A percentile compares a stretch with the other conserved stretches of the same genome.
These are phyloP conservation scores for Exophiala oligosperma DNA, from an alignment of 2,329 filamentous ascomycete genomes.

Conservation along the genomic window DNA sequence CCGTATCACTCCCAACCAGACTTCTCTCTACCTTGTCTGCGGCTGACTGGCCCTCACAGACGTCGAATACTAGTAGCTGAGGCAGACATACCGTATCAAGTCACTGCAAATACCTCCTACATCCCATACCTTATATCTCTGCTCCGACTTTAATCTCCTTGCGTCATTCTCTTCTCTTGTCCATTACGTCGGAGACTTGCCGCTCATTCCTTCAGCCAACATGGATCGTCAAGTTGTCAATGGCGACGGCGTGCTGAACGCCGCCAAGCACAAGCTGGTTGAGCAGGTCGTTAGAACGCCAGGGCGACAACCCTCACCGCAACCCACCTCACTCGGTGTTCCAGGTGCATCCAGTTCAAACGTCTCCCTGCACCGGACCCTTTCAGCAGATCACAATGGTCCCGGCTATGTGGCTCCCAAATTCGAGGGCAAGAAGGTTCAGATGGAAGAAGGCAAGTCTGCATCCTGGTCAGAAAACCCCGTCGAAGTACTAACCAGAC, in stretches of 20 bases:
- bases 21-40: background rate
- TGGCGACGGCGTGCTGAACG: conserved; percentile 21
- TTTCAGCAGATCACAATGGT: conserved; percentile 79
- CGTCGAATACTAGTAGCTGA: conserved; percentile 1
- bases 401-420: conserved; percentile 93
- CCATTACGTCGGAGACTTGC: background rate
- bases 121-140: background rate
- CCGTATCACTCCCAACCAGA: no score
- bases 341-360: conserved; percentile 54
- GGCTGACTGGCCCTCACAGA: conserved; percentile 6
- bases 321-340: conserved; percentile 80
- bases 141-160: background rate
- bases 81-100: background rate
- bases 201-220: conserved; percentile 3
- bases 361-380: conserved; percentile 61
- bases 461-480: conserved; percentile 15
- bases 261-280: conserved; percentile 56
- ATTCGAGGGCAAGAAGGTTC: conserved; percentile 87
- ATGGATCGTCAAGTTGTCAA: conserved; percentile 20
- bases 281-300: conserved; percentile 55
- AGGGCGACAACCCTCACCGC: conserved; percentile 74
- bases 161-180: background rate
- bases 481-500: conserved; percentile 29
- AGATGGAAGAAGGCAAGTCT: conserved; percentile 74
- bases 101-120: conserved; percentile 1